A percentile compares a stretch with the other conserved stretches of the same genome.
phyloP scores from a whole-genome alignment of 257 asterid species.

The Capsicum pubescens region DNA sequence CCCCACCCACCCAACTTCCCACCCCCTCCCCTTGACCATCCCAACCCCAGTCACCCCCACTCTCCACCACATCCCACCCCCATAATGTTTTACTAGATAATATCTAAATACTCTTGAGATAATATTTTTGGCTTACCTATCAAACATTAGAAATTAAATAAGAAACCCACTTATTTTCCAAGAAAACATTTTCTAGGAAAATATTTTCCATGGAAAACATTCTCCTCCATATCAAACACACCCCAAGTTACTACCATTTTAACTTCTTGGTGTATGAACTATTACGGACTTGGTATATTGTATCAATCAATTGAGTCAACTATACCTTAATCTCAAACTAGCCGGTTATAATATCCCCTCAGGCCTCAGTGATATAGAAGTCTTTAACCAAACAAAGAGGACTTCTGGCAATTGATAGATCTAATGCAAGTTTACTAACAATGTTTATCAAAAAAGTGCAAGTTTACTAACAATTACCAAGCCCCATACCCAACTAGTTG shows the following conservation, averaged over 20 bases:
- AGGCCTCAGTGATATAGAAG: neutral
- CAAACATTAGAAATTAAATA: no score
- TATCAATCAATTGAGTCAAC: neutral
- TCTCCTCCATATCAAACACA: no score
- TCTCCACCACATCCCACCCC: no score
- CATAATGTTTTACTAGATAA: no score
- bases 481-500: neutral
- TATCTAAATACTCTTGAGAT: no score
- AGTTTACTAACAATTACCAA: neutral
- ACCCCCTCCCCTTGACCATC: no score
- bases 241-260: neutral
- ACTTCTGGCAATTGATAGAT: neutral
- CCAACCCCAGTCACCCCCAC: no score
- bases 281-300: neutral
- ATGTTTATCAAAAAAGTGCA: neutral
- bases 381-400: neutral
- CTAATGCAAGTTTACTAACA: conserved; percentile 6
- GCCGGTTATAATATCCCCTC: neutral
- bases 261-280: neutral
- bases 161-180: no score
- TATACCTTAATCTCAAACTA: neutral
- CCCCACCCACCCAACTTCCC: no score
- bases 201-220: no score
- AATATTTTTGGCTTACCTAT: no score
- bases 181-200: no score